Base-by-base conservation (phyloP, 176 grass and related monocot species). In the Cenchrus purpureus region DNA sequence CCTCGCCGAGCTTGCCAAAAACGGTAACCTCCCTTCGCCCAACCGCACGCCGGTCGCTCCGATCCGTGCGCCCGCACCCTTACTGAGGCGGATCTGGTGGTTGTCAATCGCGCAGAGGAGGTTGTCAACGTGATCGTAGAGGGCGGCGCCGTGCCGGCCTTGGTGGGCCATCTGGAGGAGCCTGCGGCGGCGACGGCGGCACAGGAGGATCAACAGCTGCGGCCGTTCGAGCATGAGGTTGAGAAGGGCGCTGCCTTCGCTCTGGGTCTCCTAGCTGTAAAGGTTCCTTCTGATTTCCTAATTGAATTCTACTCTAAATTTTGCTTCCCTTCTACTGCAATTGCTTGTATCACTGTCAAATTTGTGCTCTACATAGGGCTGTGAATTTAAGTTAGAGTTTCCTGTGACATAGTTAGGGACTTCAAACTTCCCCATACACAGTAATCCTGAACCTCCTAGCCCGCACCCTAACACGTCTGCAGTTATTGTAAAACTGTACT, bases 161-260 rank as follows among this genome's bases (percentile, higher is more conserved):
- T 99, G 20, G 94, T 94, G 71, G 90, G 79, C 79, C 97, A 99
- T 69, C 89, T 99, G 84, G 73, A 85, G 45, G 94, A 91, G 86
- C 94, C 94, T n/a, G 83, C 80, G 12, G 20, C 71, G 3, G 17
- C 81, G 69, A 84, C 58, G 22, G 32, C n/a, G 64, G 69, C 51
- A 66, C 91, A 77, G 79, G 93, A 93, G 52, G 78, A 89, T 40
- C 84, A 90, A 66, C 91, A 76, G 50, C 85, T 62, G 45, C 77
- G 90, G 15, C 94, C 92, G 44, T 97, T 89, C 48, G 94, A 99
- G 84, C 97, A 97, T 71, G 97, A 99, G 82, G 94, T 99, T 13
- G 97, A 99, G 88, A 99, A 99, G 79, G 97, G 97, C 20, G 84
- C 94, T 58, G 97, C 97, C 65, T 99, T 99, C 73, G 94, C 94